Evolutionary conservation across 306 rosid species (phyloP).

Genomic region (Quercus alba): DNA sequence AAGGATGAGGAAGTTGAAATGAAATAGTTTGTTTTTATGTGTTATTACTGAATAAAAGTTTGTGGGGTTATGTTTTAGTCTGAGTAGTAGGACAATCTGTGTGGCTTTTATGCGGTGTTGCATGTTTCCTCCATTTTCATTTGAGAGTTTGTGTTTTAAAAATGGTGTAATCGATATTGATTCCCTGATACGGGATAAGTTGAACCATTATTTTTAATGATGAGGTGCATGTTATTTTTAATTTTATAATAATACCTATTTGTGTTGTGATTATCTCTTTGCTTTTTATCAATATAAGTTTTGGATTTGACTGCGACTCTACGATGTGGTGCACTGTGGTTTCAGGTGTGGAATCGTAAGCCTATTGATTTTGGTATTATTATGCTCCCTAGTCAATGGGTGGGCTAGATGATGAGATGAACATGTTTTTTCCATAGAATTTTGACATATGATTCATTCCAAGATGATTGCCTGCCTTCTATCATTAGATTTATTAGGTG

Average conservation of each 20-base stretch:
- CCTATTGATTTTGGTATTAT: no score
- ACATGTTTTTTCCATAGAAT: no score
- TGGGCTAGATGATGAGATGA: no score
- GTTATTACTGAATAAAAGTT: conserved; percentile 16
- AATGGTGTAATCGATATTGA: neutral
- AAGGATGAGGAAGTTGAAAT: conserved; percentile 56
- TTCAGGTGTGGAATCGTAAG: no score
- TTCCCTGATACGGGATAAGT: neutral
- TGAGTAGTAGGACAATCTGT: neutral
- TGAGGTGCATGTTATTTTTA: neutral
- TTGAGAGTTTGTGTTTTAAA: neutral
- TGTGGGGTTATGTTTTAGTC: conserved; percentile 34
- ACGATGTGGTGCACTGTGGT: no score
- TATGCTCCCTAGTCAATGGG: no score
- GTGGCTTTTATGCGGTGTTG: neutral
- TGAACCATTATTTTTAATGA: neutral
- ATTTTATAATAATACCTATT: neutral
- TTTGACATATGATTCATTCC: no score
- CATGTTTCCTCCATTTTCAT: neutral
- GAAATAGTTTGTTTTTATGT: conserved; percentile 18
- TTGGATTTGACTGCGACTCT: no score
- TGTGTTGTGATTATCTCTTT: neutral
- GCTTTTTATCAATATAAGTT: neutral
- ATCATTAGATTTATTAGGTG: no score
- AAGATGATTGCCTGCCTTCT: no score